Percentiles rank a stretch among this genome's conserved stretches.
phyloP scores from a whole-genome alignment of 176 grass and related monocot genomes.

The Canna indica region DNA sequence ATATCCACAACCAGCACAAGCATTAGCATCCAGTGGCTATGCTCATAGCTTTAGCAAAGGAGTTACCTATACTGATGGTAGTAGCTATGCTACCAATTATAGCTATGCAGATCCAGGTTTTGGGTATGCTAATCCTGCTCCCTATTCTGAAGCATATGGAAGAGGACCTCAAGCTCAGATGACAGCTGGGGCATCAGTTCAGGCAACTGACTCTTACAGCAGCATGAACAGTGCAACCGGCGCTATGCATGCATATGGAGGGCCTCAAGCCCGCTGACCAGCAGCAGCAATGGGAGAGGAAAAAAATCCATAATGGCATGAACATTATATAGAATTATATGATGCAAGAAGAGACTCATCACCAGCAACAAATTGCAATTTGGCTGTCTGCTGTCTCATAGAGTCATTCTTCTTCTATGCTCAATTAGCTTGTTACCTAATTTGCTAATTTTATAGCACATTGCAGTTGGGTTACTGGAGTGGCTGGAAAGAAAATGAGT shows the following conservation, averaged over 20 bases:
- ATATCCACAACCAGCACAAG: not conserved
- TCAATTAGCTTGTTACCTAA: not conserved
- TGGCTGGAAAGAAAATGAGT: not conserved
- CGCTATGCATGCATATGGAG: not conserved
- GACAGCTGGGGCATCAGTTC: conserved; percentile 10
- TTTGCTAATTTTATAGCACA: not conserved
- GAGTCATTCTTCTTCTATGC: not conserved
- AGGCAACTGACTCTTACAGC: conserved; percentile 19
- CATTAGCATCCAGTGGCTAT: conserved; percentile 15
- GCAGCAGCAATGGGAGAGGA: too few species aligned
- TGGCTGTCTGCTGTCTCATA: not conserved
- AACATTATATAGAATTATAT: not conserved
- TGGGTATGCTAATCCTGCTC: not conserved
- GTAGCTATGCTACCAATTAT: not conserved
- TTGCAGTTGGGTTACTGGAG: not conserved
- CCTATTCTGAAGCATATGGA: conserved; percentile 12
- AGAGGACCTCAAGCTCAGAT: conserved; percentile 4
- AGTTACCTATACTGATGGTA: not conserved
- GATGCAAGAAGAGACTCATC: not conserved
- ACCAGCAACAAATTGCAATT: not conserved
- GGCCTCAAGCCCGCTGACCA: not conserved
- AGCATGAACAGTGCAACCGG: not conserved
- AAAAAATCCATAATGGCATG: not conserved
- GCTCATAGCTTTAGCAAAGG: not conserved
- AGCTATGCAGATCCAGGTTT: conserved; percentile 2